These are phyloP conservation scores for Colletotrichum sp. DNA, from an alignment of 2,329 filamentous ascomycete genomes.

Conservation along the genomic window DNA sequence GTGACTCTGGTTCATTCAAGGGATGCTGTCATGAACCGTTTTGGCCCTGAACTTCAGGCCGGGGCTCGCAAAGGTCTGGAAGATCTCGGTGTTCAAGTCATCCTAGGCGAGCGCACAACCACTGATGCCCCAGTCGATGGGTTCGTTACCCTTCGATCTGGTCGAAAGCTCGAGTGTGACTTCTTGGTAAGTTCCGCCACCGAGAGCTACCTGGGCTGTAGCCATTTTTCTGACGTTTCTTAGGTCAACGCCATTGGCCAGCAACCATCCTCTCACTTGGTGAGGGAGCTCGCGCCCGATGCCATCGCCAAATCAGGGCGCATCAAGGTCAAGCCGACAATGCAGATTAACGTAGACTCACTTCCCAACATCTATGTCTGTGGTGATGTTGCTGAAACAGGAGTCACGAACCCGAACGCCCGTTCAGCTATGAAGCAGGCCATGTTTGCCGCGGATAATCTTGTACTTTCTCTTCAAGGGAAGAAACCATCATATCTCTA, in stretches of 20 bases:
- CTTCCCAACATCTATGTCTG: slow-evolving; percentile 63
- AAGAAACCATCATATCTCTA: slow-evolving; percentile 44
- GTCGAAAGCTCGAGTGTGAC: slow-evolving; percentile 51
- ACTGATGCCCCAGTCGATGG: slow-evolving; percentile 38
- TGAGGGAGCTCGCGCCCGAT: slow-evolving; percentile 46
- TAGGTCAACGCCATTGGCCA: slow-evolving; percentile 67
- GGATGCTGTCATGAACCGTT: slow-evolving; percentile 55
- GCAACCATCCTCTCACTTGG: slow-evolving; percentile 56
- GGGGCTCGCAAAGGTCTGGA: slow-evolving; percentile 45
- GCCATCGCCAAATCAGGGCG: slow-evolving; percentile 52
- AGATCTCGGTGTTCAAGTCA: slow-evolving; percentile 51
- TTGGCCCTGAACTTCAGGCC: slow-evolving; percentile 46
- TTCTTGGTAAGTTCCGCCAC: slow-evolving; percentile 45
- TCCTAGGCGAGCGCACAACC: slow-evolving; percentile 55
- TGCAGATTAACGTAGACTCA: slow-evolving; percentile 57
- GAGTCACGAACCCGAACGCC: slow-evolving; percentile 56
- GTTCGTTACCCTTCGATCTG: slow-evolving; percentile 49
- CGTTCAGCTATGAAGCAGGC: slow-evolving; percentile 61
- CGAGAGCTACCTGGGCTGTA: background rate
- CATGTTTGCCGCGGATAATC: slow-evolving; percentile 57
- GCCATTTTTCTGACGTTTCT: background rate
- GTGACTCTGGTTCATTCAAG: slow-evolving; percentile 65
- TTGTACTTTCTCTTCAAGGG: slow-evolving; percentile 51
- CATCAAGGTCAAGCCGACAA: slow-evolving; percentile 58
- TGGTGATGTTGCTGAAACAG: slow-evolving; percentile 66